Evolutionary conservation across 1,284 basidiomycete genomes (phyloP).

Genomic region (Entoloma clypeatum): DNA sequence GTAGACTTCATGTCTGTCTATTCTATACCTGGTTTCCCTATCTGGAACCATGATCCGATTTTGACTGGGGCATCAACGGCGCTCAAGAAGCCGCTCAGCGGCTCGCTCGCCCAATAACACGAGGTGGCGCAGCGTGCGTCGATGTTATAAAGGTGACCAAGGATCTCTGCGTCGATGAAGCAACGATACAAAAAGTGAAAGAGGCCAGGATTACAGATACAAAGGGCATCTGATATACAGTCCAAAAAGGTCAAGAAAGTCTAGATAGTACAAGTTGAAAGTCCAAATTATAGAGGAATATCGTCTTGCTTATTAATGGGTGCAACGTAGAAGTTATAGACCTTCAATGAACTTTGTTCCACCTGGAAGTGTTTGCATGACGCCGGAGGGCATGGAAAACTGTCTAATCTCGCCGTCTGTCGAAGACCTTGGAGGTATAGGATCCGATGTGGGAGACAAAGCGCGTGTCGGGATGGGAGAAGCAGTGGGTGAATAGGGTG

Average conservation of each 20-base stretch:
- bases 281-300: neutral
- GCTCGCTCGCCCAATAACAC: no score
- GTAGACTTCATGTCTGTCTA: no score
- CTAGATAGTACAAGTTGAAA: conserved; percentile 2
- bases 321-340: conserved; percentile 28
- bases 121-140: no score
- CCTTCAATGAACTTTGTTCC: conserved; percentile 41
- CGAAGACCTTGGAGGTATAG: conserved; percentile 8
- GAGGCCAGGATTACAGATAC: neutral
- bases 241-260: neutral
- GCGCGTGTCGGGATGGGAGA: conserved; percentile 17
- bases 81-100: no score
- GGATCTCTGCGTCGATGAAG: no score
- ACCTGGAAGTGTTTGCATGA: conserved; percentile 38
- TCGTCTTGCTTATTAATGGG: no score
- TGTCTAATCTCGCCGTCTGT: conserved; percentile 26
- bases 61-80: no score
- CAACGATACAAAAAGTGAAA: neutral
- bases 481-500: conserved; percentile 23
- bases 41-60: no score
- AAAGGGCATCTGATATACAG: neutral
- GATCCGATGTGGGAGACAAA: conserved; percentile 16
- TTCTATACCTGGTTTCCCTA: no score
- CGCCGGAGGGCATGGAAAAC: conserved; percentile 31
- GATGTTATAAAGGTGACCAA: no score